These are phyloP conservation scores for Sporothrix protearum DNA, from an alignment of 2,329 filamentous ascomycete species.

Conservation along the genomic window DNA sequence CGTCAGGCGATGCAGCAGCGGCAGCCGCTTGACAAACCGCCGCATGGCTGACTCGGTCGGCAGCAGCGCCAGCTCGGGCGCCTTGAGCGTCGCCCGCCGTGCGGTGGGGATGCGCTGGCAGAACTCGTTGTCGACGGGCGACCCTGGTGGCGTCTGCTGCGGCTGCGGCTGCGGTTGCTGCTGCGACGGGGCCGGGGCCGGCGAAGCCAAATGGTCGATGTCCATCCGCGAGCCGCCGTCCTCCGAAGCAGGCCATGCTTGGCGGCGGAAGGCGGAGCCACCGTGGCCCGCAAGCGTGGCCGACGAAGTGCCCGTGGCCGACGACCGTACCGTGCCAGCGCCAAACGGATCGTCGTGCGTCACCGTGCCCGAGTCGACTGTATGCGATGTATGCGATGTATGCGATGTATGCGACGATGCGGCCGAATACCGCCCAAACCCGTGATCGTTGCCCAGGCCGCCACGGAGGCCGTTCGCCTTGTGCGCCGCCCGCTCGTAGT, in stretches of 20 bases:
- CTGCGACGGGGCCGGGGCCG: too few relatives aligned
- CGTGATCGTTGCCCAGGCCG: slow-evolving; percentile 36
- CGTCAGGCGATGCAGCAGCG: slow-evolving; percentile 69
- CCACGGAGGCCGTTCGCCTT: neutral
- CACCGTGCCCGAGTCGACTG: slow-evolving; percentile 55
- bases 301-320: slow-evolving; percentile 14
- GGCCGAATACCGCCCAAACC: slow-evolving; percentile 33
- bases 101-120: slow-evolving; percentile 65
- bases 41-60: slow-evolving; percentile 64
- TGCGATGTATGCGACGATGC: slow-evolving; percentile 55
- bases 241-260: neutral
- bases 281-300: slow-evolving; percentile 26
- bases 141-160: neutral
- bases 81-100: slow-evolving; percentile 60
- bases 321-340: neutral
- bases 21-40: slow-evolving; percentile 61
- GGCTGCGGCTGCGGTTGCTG: slow-evolving; percentile 19
- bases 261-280: neutral
- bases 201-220: neutral
- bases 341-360: slow-evolving; percentile 37
- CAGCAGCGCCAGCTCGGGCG: slow-evolving; percentile 66
- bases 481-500: slow-evolving; percentile 16
- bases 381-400: too few relatives aligned
- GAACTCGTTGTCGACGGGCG: slow-evolving; percentile 40
- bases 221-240: neutral